These are phyloP conservation scores for Onygena corvina DNA, from an alignment of 2,329 filamentous ascomycete species.

Conservation along the genomic window DNA sequence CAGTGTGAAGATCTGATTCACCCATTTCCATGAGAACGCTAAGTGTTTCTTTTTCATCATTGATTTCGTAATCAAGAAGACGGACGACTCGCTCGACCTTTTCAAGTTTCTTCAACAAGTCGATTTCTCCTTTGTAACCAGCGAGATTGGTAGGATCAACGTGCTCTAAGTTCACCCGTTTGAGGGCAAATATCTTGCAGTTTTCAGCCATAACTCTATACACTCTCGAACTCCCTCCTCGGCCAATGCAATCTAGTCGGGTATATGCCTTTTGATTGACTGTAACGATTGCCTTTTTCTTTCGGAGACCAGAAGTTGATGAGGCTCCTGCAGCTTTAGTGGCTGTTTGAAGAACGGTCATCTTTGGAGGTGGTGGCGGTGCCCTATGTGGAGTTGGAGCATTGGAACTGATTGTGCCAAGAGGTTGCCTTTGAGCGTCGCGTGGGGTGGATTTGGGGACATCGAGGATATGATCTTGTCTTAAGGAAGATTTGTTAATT, in stretches of 20 bases:
- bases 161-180: constrained; percentile 80
- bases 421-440: constrained; percentile 36
- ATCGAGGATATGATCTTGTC: constrained; percentile 28
- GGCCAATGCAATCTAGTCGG: constrained; percentile 76
- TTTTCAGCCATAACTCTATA: constrained; percentile 97
- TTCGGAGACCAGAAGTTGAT: constrained; percentile 57
- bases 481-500: constrained; percentile 42
- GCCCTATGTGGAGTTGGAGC: constrained; percentile 74
- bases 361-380: constrained; percentile 74
- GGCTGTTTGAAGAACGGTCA: constrained; percentile 88
- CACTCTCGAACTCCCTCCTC: constrained; percentile 85
- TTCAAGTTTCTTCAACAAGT: constrained; percentile 67
- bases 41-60: constrained; percentile 77
- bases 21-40: constrained; percentile 95
- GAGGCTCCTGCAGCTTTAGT: constrained; percentile 72
- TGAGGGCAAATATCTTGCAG: constrained; percentile 86
- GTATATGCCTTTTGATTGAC: constrained; percentile 90
- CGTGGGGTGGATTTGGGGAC: constrained; percentile 32
- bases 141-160: constrained; percentile 72
- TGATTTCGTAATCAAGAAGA: constrained; percentile 84
- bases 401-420: constrained; percentile 48
- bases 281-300: constrained; percentile 69
- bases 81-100: constrained; percentile 83
- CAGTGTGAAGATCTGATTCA: constrained; percentile 80
- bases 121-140: constrained; percentile 92